phyloP scores from a whole-genome alignment of 2,329 filamentous ascomycete genomes.

The Verticillium tricorpus region DNA sequence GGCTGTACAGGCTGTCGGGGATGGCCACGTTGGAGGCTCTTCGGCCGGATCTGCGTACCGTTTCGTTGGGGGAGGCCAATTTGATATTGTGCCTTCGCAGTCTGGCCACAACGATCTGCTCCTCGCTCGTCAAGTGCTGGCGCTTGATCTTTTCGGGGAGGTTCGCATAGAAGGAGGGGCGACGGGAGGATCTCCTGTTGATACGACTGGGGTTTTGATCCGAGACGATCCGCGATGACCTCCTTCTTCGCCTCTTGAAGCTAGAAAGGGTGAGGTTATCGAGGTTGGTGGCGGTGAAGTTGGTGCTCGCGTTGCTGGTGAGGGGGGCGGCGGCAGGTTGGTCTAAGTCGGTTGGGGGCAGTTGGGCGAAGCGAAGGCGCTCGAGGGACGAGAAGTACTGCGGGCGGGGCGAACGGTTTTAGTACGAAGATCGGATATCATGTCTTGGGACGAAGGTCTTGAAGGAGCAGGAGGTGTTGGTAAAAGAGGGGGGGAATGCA shows the following conservation, averaged over 20 bases:
- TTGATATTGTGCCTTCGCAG: slow-evolving; percentile 41
- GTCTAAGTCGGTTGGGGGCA: slow-evolving; percentile 3
- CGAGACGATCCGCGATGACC: slow-evolving; percentile 15
- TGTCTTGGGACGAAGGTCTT: not conserved
- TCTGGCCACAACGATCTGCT: slow-evolving; percentile 58
- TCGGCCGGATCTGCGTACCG: slow-evolving; percentile 8
- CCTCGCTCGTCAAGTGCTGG: slow-evolving; percentile 66
- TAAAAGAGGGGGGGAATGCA: not conserved
- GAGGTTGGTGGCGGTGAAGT: slow-evolving; percentile 2
- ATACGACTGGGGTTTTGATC: slow-evolving; percentile 21
- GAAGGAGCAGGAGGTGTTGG: not conserved
- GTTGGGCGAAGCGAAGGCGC: slow-evolving; percentile 52
- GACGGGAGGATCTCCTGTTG: slow-evolving; percentile 23
- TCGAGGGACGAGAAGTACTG: slow-evolving; percentile 73
- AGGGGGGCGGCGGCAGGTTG: slow-evolving; percentile 1
- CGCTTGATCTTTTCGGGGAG: slow-evolving; percentile 70
- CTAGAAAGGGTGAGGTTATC: slow-evolving; percentile 11
- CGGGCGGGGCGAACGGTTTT: slow-evolving; percentile 10
- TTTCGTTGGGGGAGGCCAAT: slow-evolving; percentile 47
- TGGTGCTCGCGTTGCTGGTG: slow-evolving; percentile 1
- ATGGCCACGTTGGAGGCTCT: slow-evolving; percentile 1
- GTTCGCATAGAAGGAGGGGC: slow-evolving; percentile 58
- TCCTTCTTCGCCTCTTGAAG: slow-evolving; percentile 10
- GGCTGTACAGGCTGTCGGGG: not conserved
- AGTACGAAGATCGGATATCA: slow-evolving; percentile 2